phyloP scores from a whole-genome alignment of 2,329 filamentous ascomycete species.

The Phaeophleospora eucalypticola region DNA sequence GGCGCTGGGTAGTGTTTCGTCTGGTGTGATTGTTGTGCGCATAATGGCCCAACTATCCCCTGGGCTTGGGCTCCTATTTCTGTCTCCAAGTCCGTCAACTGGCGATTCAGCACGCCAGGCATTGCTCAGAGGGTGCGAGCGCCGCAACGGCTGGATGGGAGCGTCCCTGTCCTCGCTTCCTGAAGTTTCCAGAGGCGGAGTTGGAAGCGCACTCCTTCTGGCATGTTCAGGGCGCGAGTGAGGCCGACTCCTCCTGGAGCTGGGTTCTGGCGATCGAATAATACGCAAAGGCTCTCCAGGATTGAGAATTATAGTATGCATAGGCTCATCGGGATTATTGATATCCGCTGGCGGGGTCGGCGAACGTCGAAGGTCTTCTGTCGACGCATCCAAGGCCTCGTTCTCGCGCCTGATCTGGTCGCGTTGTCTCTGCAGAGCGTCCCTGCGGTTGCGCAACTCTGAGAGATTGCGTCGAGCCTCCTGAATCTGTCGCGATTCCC shows the following conservation, averaged over 20 bases:
- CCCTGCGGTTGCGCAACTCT: constrained; percentile 3
- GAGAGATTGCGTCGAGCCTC: not conserved
- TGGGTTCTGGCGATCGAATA: constrained; percentile 18
- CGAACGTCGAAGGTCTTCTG: constrained; percentile 6
- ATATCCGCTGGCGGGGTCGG: constrained; percentile 6
- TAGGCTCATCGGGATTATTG: constrained; percentile 4
- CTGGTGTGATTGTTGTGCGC: constrained; percentile 72
- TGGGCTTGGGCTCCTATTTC: constrained; percentile 74
- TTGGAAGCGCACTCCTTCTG: constrained; percentile 16
- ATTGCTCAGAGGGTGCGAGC: constrained; percentile 29
- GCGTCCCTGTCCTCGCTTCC: constrained; percentile 18
- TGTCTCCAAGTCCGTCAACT: constrained; percentile 78
- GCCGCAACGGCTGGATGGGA: constrained; percentile 6
- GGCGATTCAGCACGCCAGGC: constrained; percentile 28
- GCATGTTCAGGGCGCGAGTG: constrained; percentile 8
- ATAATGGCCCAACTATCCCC: constrained; percentile 72
- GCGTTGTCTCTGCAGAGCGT: constrained; percentile 2
- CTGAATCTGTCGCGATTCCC: not conserved
- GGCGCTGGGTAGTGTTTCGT: constrained; percentile 73
- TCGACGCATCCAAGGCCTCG: not conserved
- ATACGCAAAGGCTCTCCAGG: constrained; percentile 17
- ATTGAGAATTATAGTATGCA: constrained; percentile 11
- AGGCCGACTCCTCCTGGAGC: constrained; percentile 2
- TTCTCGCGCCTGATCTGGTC: constrained; percentile 5
- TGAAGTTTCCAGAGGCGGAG: constrained; percentile 19